Evolutionary conservation across 805 yeast genomes (phyloP).

Genomic region (Metschnikowia cerradonensis): DNA sequence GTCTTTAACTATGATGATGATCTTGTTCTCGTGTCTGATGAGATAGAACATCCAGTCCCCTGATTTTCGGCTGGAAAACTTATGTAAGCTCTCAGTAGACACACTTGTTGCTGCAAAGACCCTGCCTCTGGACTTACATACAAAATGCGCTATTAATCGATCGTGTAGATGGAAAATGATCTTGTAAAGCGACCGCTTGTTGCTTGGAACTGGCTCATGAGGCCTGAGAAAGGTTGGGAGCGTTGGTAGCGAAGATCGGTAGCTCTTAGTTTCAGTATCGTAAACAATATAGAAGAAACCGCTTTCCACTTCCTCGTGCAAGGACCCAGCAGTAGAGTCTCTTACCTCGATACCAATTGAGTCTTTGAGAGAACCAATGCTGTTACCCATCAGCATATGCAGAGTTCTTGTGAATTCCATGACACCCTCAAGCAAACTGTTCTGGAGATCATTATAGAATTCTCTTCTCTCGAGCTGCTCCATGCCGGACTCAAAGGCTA

Average conservation of each 20-base stretch:
- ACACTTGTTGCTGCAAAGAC: slow-evolving; percentile 20
- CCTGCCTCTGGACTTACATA: slow-evolving; percentile 20
- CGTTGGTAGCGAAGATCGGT: slow-evolving; percentile 37
- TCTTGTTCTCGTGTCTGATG: slow-evolving; percentile 26
- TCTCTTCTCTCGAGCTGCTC: slow-evolving; percentile 19
- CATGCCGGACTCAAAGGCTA: slow-evolving; percentile 29
- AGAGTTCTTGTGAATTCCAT: slow-evolving; percentile 1
- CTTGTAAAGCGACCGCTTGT: not conserved
- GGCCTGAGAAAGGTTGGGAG: slow-evolving; percentile 18
- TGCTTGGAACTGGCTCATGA: not conserved
- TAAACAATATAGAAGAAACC: slow-evolving; percentile 37
- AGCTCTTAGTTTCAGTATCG: slow-evolving; percentile 21
- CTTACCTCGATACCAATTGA: slow-evolving; percentile 19
- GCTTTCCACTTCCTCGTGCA: slow-evolving; percentile 21
- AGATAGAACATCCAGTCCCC: slow-evolving; percentile 44
- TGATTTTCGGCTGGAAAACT: slow-evolving; percentile 33
- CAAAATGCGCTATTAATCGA: slow-evolving; percentile 30
- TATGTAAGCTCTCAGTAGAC: slow-evolving; percentile 36
- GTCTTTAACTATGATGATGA: slow-evolving; percentile 34
- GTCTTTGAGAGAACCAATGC: slow-evolving; percentile 26
- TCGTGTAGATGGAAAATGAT: slow-evolving; percentile 34
- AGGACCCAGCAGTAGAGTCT: slow-evolving; percentile 2
- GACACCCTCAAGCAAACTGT: slow-evolving; percentile 21
- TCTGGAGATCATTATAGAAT: slow-evolving; percentile 23
- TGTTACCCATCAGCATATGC: slow-evolving; percentile 22